Evolutionary conservation across 352 stramenopile genomes (phyloP), one percentile per base, ranked within the genome.

Genomic region (Pythium volutum): DNA sequence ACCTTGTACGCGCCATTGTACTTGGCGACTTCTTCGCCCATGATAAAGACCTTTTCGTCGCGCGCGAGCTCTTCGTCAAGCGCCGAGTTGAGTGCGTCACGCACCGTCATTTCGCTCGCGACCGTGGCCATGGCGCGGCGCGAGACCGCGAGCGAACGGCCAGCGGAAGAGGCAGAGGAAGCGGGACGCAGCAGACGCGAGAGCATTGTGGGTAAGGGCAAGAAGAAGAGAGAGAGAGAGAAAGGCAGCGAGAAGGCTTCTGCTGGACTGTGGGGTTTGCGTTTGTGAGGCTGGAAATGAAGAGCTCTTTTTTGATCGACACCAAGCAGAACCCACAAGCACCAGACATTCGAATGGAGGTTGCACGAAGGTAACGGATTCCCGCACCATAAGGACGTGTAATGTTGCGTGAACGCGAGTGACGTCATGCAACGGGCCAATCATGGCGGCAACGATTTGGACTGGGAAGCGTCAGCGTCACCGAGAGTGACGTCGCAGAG

Each of bases 1-100:
- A 97, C 93, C 82, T 99, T 99, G 89, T 99, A 99, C 14, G 98
- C 97, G 62, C 98, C 98, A 71, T 99, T 97, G 81, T 99, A 99
- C 79, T 99, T 87, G 23, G 97, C 98, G 6, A 99, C 97, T 84
- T 99, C 97, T 79, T 99, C 97, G 64, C 97, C 95, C 62, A 98
- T 81, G 41, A 98, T 64, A 72, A 98, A 98, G 2, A 98, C 92
- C 46, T 82, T 76, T 38, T 98, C 88, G 73, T 99, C 97, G 50
- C 94, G 86, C 59, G 88, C 91, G 79, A 99, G 98, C 81, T 99
- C 98, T 76, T 99, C 97, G 74, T 99, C 97, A 61, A 99, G 90
- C 49, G 92, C 98, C 39, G 92, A 85, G 85, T 99, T 99, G 67
- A 99, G 95, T 31, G 98, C 98, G 67, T 99, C 98, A 69, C 98